Evolutionary conservation across 2,329 filamentous ascomycete species (phyloP), one percentile per base, ranked within the genome.

Genomic region (Dactylellina drechsleri): DNA sequence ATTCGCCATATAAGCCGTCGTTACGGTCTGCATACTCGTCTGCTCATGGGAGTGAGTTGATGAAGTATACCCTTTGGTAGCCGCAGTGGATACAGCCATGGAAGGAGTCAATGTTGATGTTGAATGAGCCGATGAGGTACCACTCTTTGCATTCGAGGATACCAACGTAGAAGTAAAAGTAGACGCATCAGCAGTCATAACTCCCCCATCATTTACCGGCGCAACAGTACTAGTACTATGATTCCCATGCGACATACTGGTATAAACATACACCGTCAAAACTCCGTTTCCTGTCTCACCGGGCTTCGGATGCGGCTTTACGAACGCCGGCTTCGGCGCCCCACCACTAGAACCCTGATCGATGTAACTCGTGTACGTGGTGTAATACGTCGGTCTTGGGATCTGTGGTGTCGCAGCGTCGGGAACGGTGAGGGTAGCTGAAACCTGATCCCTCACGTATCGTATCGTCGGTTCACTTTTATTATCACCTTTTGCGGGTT

Each of bases 361-460:
- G 4, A 28, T n/a, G 23, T 60, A 60, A 7, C 26, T 54, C 16
- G 64, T 67, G 10, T 49, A 58, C 5, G 64, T 67, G 2, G 49
- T 50, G 10, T 23, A 50, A 18, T 52, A 67, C 4, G 31, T 52
- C 16, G 45, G 28, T 2, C 64, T 45, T n/a, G 28, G 40, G 16
- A 67, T 60, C 20, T 53, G 54, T n/a, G 54, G 64, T 13, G 16
- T 18, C 2, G 54, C 54, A 2, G 41, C 8, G 7, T 16, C 45
- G 18, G 64, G 54, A 16, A 60, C 15, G 4, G 23, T 53, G 0
- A 53, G 23, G 12, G 31, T 54, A 23, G 28, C 28, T 1, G 13
- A 16, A n/a, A 28, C 23, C 5, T 47, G 28, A 15, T 67, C 20
- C 2, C 31, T 15, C 16, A 52, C 56, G 36, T 67, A 52, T 1